A percentile compares a stretch with the other conserved stretches of the same genome.
Evolutionary conservation across 495 filamentous ascomycete species (phyloP).

Genomic region (Penicillium maclennaniae): DNA sequence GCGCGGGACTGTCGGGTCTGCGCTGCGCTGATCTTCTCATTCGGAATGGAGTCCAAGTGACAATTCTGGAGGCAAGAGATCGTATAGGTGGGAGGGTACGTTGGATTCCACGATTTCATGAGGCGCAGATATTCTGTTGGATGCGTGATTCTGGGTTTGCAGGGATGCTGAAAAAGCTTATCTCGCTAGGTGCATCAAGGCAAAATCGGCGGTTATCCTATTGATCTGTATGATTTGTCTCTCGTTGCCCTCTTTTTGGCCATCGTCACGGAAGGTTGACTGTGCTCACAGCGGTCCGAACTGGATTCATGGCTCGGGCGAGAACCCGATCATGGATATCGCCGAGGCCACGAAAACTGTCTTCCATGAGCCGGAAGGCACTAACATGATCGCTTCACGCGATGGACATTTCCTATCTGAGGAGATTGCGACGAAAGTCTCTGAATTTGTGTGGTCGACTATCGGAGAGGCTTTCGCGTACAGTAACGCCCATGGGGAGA

Average conservation of each 20-base stretch:
- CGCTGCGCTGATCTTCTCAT: conserved; percentile 80
- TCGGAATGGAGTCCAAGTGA: conserved; percentile 74
- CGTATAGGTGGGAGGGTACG: conserved; percentile 78
- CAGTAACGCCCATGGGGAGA: conserved; percentile 62
- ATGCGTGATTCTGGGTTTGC: not conserved
- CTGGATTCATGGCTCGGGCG: conserved; percentile 87
- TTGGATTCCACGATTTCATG: conserved; percentile 1
- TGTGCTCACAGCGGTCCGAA: conserved; percentile 66
- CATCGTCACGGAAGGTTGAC: not conserved
- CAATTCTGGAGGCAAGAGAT: conserved; percentile 79
- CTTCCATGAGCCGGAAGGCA: conserved; percentile 52
- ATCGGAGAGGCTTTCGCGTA: conserved; percentile 75
- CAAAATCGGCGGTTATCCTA: conserved; percentile 34
- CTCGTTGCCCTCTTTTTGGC: not conserved
- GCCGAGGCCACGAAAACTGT: conserved; percentile 63
- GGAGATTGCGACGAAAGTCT: conserved; percentile 49
- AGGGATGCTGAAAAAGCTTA: not conserved
- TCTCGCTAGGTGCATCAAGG: conserved; percentile 36
- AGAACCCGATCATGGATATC: conserved; percentile 81
- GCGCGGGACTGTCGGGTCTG: conserved; percentile 84
- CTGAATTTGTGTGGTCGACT: conserved; percentile 70
- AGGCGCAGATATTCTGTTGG: not conserved
- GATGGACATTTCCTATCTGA: conserved; percentile 56
- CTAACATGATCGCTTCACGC: conserved; percentile 57
- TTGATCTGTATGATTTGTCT: conserved; percentile 39